Base-by-base conservation (phyloP, 1,139 yeast species). In the Suhomyces terraborum region DNA sequence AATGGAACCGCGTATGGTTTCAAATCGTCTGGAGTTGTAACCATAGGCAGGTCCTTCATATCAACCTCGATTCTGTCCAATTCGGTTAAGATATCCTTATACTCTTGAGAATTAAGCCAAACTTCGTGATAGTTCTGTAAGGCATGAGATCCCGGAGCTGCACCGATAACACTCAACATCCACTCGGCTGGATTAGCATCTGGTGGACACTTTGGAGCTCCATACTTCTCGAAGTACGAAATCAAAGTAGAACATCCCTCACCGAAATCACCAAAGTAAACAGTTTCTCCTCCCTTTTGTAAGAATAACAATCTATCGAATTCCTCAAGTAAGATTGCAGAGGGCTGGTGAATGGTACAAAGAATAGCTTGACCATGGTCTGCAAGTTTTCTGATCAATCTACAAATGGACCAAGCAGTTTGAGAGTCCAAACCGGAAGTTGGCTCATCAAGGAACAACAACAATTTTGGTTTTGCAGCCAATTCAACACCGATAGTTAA, bases 231-330 rank as follows among this genome's bases (percentile, higher is more conserved):
- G 50, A 82, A 82, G 54, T 82, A 82, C 28, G 64, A 53, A 39
- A 77, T 63, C 54, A 82, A 61, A 3, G 78, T 67, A 8, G 54
- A 38, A 42, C 84, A 79, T 50, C 71, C 69, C 42, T 72, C 63
- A 41, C 95, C 95, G 52, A 86, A 74, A 40, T 84, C 88, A 41
- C 94, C 94, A 59, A 84, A 86, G 61, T 86, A 86, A 13, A 84
- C 89, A 4, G 93, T 85, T 54, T 75, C 69, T 43, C 95, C 95
- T 47, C 73, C 73, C 45, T 54, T 62, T 52, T 66, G 71, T 49
- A 68, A 59, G 43, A 67, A 66, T 45, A 67, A 60, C 36, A 67
- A 67, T 46, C 94, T 76, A 55, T 86, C 95, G 58, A 86, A 87
- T 53, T 84, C 87, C 58, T 84, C 83, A 49, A 67, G 54, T 42